phyloP scores from a whole-genome alignment of 2,329 filamentous ascomycete genomes.

The Scytalidium sp. region DNA sequence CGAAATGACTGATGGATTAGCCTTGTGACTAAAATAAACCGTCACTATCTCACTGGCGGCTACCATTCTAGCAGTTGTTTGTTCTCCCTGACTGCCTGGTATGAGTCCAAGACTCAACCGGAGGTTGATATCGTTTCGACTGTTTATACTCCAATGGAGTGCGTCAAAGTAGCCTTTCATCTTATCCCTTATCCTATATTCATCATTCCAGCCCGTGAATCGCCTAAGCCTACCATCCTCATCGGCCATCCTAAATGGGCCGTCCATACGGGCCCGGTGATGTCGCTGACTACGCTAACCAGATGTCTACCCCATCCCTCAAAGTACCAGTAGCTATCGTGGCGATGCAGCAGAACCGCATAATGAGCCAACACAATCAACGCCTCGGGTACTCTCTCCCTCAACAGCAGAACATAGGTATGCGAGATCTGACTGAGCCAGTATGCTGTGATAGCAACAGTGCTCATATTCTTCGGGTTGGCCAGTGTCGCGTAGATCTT shows the following conservation, averaged over 20 bases:
- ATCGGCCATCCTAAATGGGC: neutral
- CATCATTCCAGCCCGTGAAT: neutral
- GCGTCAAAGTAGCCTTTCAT: too few relatives aligned
- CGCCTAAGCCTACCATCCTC: neutral
- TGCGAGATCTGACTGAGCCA: neutral
- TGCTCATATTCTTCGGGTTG: neutral
- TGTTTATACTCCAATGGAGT: too few relatives aligned
- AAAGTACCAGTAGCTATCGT: conserved; percentile 10
- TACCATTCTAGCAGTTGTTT: too few relatives aligned
- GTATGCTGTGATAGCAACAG: neutral
- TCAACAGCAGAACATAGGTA: conserved; percentile 5
- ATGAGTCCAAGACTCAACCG: too few relatives aligned
- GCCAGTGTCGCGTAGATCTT: neutral
- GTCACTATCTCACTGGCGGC: too few relatives aligned
- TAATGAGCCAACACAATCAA: conserved; percentile 11
- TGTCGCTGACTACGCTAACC: neutral
- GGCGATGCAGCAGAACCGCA: conserved; percentile 6
- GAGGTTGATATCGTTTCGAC: too few relatives aligned
- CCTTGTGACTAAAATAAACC: too few relatives aligned
- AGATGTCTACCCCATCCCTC: conserved; percentile 6
- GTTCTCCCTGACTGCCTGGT: too few relatives aligned
- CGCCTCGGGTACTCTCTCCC: conserved; percentile 1
- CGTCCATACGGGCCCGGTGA: neutral
- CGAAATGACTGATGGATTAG: too few relatives aligned
- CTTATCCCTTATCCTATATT: neutral